Percentiles rank a stretch among this genome's conserved stretches.
These are phyloP conservation scores for Filosporella fistucella DNA, from an alignment of 495 filamentous ascomycete genomes.

Conservation along the genomic window DNA sequence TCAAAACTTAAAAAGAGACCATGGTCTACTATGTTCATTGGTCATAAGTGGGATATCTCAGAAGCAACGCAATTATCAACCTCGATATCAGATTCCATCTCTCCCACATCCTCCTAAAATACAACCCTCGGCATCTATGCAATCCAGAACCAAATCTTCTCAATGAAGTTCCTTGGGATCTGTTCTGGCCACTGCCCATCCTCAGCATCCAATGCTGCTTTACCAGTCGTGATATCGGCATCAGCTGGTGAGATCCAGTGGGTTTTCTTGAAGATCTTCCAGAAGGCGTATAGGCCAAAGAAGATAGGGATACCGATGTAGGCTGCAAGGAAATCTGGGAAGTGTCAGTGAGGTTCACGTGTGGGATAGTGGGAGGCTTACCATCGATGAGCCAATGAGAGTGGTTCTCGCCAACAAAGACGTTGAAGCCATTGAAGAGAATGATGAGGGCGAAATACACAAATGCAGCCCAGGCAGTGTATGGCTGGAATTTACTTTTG, in stretches of 20 bases:
- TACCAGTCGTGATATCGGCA: slow-evolving; percentile 59
- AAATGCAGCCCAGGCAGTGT: slow-evolving; percentile 55
- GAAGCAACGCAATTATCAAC: neutral
- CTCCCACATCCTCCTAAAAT: too few relatives aligned
- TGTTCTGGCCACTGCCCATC: slow-evolving; percentile 19
- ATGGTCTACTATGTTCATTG: neutral
- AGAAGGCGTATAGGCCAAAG: slow-evolving; percentile 47
- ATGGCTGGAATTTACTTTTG: slow-evolving; percentile 58
- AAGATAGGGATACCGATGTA: slow-evolving; percentile 61
- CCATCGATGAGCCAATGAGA: slow-evolving; percentile 37
- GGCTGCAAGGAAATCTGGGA: slow-evolving; percentile 43
- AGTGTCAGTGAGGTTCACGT: slow-evolving; percentile 5
- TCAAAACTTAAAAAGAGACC: too few relatives aligned
- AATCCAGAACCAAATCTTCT: slow-evolving; percentile 27
- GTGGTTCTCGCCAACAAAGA: slow-evolving; percentile 36
- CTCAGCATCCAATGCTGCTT: slow-evolving; percentile 54
- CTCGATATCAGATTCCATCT: neutral
- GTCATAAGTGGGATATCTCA: slow-evolving; percentile 8
- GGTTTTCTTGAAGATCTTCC: slow-evolving; percentile 46
- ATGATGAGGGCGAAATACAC: slow-evolving; percentile 50
- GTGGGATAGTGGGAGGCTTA: slow-evolving; percentile 1
- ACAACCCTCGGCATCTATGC: slow-evolving; percentile 13
- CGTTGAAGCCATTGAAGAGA: slow-evolving; percentile 51
- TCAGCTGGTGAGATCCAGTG: slow-evolving; percentile 26
- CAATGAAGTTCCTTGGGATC: slow-evolving; percentile 20